Evolutionary conservation across 2,329 filamentous ascomycete species (phyloP), one percentile per base, ranked within the genome.

Genomic region (Gaeumannomyces sp.): DNA sequence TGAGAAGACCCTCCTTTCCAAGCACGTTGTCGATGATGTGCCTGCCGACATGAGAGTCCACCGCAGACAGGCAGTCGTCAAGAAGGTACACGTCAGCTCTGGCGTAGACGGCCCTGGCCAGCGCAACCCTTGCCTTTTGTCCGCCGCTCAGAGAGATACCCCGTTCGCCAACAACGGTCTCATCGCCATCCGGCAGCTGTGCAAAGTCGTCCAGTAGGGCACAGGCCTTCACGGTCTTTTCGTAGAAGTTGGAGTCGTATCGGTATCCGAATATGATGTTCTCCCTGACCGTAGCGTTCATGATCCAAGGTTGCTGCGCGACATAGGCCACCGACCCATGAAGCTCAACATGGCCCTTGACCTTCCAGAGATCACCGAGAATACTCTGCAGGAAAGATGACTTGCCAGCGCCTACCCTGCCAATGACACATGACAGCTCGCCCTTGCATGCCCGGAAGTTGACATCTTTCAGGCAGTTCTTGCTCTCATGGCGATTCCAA

Each of bases 211-310:
- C 93, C 7, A 89, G 73, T 45, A 99, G 81, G 60, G 95, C 95
- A 75, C 96, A 99, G 57, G 95, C 94, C 73, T 92, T 89, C 62
- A 99, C 83, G 0, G 94, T 97, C 72, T 91, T 89, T 65, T 98
- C 92, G 77, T 99, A 99, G 76, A 99, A 99, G 35, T 89, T 85
- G 6, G 93, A 89, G 76, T 99, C 94, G 81, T 91, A 97, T 60
- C 92, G 89, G 77, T 99, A 93, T 1, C 95, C 95, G 73, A 99
- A 99, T 5, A 97, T 83, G 70, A 99, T 97, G 73, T 99, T 99
- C 73, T 99, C 95, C 71, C 93, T 92, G 65, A 99, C 93, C 35
- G 91, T 96, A 11, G 95, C 95, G 73, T 99, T 99, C 88, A 98
- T 94, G 63, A 99, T 91, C 95, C 96, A 99, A 27, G 93, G 82